Base-by-base conservation (phyloP, 192 early-diverging fungal genomes). In the Chytriomyces hyalinus region DNA sequence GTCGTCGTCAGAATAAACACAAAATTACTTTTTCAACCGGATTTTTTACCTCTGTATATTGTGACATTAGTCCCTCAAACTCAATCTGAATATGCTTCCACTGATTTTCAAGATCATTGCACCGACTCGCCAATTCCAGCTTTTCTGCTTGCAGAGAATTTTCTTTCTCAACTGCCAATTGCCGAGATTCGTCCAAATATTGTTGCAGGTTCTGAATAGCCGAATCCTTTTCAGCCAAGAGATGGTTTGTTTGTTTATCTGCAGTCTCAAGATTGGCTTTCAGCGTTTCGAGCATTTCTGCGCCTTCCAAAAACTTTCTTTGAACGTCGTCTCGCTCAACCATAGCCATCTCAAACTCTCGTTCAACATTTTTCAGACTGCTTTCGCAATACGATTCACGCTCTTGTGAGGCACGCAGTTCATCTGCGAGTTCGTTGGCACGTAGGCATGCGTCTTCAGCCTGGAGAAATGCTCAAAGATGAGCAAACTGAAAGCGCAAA, bases 301-400 rank as follows among this genome's bases (percentile, higher is more conserved):
- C 73, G 15, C 73, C 73, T 6, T 64, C 73, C 22, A 66, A 36
- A n/a, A 75, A 65, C 48, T 75, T 65, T 45, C 28, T 43, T 22
- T 75, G 73, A 22, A 75, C n/a, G 5, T 75, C 73, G 36, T 75
- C 73, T 6, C 73, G 73, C 48, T 75, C 73, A 20, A 47, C 64
- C 13, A 10, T 66, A 0, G 46, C 47, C 15, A 57, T 20, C 3
- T 20, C 20, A n/a, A 57, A n/a, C 20, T 57, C 53, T 13, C 15
- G 15, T 5, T 57, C 53, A 57, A 20, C 53, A 20, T 13, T n/a
- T 20, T 57, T 13, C 13, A 57, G 53, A 4, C 15, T 20, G 20
- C 4, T 57, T 57, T 57, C 53, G 15, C 15, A 13, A 20, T 57
- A n/a, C 53, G 53, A 57, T 57, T 13, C 53, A 13, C 53, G 53